Conservation (phyloP, 2,329 filamentous ascomycete species). For the Aciculosporium take region DNA sequence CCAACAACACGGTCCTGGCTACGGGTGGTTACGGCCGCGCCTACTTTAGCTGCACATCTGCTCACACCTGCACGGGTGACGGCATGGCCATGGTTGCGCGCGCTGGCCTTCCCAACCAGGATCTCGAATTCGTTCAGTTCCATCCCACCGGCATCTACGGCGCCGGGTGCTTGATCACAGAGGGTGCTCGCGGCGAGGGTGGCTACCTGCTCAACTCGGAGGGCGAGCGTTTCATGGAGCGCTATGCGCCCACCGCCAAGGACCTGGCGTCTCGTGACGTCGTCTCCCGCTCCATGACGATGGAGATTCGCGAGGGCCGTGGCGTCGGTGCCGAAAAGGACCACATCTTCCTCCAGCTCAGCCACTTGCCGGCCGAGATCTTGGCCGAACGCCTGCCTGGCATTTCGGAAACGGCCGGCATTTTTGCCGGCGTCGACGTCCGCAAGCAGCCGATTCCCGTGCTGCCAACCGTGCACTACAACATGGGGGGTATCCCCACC, state of each 20-base stretch:
- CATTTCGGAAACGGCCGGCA: conserved; percentile 96
- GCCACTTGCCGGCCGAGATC: conserved; percentile 81
- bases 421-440: conserved; percentile 94
- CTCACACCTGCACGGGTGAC: conserved; percentile 96
- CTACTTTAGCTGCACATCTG: conserved; percentile 96
- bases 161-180: conserved; percentile 92
- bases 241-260: conserved; percentile 94
- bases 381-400: conserved; percentile 92
- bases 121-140: conserved; percentile 99
- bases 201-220: conserved; percentile 95
- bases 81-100: conserved; percentile 99
- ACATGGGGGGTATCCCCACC: conserved; percentile 98
- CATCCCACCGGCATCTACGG: conserved; percentile 98
- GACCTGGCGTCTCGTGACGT: conserved; percentile 94
- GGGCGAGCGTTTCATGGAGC: conserved; percentile 98
- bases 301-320: conserved; percentile 94
- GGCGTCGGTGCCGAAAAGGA: conserved; percentile 96
- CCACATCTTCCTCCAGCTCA: conserved; percentile 96
- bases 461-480: conserved; percentile 95
- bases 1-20: conserved; percentile 91
- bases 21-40: conserved; percentile 96
- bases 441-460: conserved; percentile 95
- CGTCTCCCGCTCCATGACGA: conserved; percentile 92
- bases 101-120: conserved; percentile 94
- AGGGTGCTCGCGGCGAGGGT: conserved; percentile 95